Conservation (phyloP, 345 rosid genomes). For the Eucalyptus marginata region DNA sequence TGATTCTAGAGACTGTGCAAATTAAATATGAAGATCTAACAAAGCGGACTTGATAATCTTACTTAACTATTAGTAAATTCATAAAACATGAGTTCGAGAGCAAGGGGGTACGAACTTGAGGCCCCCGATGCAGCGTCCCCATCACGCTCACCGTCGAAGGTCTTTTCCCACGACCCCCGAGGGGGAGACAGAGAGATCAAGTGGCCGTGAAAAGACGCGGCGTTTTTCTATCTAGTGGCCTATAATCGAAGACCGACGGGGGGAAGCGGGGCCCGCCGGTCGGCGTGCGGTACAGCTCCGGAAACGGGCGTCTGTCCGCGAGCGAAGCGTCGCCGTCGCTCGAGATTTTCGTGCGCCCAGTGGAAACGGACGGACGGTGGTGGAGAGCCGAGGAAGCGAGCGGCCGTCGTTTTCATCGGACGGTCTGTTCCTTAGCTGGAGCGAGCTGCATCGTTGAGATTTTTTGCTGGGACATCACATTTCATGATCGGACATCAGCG, state of each 20-base stretch:
- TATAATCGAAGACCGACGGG: neutral
- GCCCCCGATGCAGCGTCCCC: neutral
- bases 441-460: neutral
- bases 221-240: neutral
- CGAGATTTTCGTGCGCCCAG: neutral
- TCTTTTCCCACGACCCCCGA: neutral
- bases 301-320: neutral
- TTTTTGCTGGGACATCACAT: rapidly evolving
- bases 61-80: rapidly evolving
- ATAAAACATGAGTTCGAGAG: neutral
- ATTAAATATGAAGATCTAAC: neutral
- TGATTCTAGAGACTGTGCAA: rapidly evolving
- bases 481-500: neutral
- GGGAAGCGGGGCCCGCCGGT: neutral
- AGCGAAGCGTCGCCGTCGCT: neutral
- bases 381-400: neutral
- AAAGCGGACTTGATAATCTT: neutral
- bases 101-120: neutral
- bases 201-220: neutral
- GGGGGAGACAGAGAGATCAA: neutral
- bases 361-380: neutral
- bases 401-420: neutral
- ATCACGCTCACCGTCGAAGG: neutral
- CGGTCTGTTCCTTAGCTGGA: neutral
- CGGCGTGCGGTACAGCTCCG: neutral